Conservation (phyloP, 768 basidiomycete genomes). For the Boletus coccyginus region DNA sequence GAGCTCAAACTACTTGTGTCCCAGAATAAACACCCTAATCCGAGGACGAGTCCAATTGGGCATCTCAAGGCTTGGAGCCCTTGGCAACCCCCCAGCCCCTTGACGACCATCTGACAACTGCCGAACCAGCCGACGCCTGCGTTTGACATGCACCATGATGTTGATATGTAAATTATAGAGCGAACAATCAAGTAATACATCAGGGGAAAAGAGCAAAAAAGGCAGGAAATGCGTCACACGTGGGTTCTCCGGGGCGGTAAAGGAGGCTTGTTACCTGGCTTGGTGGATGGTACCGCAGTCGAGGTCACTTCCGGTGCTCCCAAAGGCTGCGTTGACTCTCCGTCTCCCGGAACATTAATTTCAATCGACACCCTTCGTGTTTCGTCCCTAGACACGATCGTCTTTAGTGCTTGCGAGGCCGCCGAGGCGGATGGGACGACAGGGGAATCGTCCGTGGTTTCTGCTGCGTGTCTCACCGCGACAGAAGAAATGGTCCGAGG, state of each 20-base stretch:
- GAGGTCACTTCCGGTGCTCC: constrained; percentile 2
- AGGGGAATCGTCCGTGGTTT: constrained; percentile 21
- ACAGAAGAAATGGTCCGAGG: constrained; percentile 38
- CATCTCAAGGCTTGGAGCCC: no score
- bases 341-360: constrained; percentile 5
- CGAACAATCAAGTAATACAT: constrained; percentile 4
- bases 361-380: constrained; percentile 29
- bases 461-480: constrained; percentile 29
- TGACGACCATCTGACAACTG: no score
- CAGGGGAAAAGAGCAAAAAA: neutral
- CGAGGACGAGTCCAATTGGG: no score
- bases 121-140: no score
- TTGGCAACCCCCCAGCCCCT: no score
- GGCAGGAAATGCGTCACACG: constrained; percentile 4
- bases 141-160: neutral
- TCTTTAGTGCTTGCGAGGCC: constrained; percentile 56
- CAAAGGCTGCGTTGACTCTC: constrained; percentile 3
- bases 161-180: neutral
- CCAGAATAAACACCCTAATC: no score
- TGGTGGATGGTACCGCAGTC: neutral
- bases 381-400: constrained; percentile 51
- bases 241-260: constrained; percentile 33
- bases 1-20: no score
- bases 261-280: constrained; percentile 26
- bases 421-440: constrained; percentile 27